A percentile compares a stretch with the other conserved stretches of the same genome.
Conservation (phyloP, 305 asterid genomes). For the Rubia peregrina region DNA sequence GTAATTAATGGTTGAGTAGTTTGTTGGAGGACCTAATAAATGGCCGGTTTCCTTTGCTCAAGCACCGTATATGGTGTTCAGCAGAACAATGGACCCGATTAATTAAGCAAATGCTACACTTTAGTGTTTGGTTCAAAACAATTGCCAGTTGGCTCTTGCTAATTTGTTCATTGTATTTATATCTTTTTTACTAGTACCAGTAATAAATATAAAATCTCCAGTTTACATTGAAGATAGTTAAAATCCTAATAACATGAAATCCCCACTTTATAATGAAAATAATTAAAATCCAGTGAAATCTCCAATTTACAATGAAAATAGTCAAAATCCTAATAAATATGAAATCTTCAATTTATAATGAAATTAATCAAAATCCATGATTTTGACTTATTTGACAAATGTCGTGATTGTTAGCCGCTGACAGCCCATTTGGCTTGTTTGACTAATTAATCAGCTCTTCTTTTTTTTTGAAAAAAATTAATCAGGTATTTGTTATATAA, state of each 20-base stretch:
- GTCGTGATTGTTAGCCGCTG: background rate
- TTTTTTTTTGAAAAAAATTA: too few species aligned
- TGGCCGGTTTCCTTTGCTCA: slow-evolving; percentile 27
- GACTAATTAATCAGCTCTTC: background rate
- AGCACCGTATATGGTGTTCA: slow-evolving; percentile 15
- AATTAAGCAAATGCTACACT: background rate
- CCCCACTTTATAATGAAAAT: background rate
- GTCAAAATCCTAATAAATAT: too few species aligned
- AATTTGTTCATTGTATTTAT: too few species aligned
- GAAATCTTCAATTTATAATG: background rate
- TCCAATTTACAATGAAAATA: too few species aligned
- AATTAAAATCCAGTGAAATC: too few species aligned
- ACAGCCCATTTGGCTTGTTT: background rate
- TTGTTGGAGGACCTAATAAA: slow-evolving; percentile 31
- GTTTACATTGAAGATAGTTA: too few species aligned
- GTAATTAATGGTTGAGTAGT: slow-evolving; percentile 7
- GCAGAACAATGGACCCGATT: slow-evolving; percentile 17
- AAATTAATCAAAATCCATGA: background rate
- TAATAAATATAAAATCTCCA: too few species aligned
- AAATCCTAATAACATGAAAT: background rate
- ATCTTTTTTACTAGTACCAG: too few species aligned
- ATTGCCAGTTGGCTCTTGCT: background rate
- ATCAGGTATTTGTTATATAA: too few species aligned
- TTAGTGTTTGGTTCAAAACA: background rate
- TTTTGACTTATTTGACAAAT: background rate